Base-by-base conservation (phyloP, 495 filamentous ascomycete genomes). In the Lophiotrema nucula region DNA sequence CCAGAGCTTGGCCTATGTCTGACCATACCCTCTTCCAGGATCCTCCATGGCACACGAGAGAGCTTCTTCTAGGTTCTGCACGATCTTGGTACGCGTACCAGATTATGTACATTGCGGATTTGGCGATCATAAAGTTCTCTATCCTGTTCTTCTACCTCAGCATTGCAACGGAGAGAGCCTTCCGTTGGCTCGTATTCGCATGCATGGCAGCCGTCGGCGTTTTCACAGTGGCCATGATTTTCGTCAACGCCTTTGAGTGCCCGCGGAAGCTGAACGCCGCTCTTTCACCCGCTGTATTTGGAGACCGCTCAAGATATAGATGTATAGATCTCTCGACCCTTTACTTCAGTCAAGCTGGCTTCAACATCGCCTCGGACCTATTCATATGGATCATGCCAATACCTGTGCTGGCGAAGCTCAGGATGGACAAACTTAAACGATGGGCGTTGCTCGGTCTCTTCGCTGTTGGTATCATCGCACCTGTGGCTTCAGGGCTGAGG, bases 61-160 rank as follows among this genome's bases (percentile, higher is more conserved):
- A 35, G 15, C 15, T 35, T 8, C 31, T 35, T 8, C 15, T 35
- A 35, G 31, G 31, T 8, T 35, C 31, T 35, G 31, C 31, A 8
- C 31, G 31, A 35, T 35, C 31, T 8, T 35, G 31, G 62, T 65
- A 56, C 28, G 45, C 54, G 16, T 61, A 57, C 33, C 58, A 79
- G 42, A 55, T 74, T 10, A 62, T 72, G 24, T 80, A 80, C 63
- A 71, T 75, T 28, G 56, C 60, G 15, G 64, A 60, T 35, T 27
- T 77, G 12, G 64, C 61, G 15, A 68, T 69, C 26, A 65, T 79
- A 58, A 80, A 80, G 58, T 53, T 67, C 2, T 80, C 77, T 0
- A 79, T 80, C 47, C 60, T 80, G 0, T 62, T 71, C 41, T 77
- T 77, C 58, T 80, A 80, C 51, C 62, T 76, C 16, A 67, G 71